phyloP scores from a whole-genome alignment of 2,329 filamentous ascomycete species.

The Myriosclerotinia scirpicola region DNA sequence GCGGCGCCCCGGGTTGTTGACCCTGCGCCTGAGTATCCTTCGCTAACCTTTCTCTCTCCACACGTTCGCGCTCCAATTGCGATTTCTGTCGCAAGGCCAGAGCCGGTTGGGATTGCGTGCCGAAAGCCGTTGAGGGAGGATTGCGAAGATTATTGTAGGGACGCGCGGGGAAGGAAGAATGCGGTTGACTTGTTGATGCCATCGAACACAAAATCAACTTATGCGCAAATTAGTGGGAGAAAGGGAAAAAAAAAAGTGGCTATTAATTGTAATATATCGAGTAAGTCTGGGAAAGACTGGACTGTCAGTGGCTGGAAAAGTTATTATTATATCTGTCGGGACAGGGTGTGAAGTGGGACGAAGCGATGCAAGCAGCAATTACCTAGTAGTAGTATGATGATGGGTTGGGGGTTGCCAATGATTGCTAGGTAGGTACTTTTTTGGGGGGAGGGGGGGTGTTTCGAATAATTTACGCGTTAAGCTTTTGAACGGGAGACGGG shows the following conservation, averaged over 20 bases:
- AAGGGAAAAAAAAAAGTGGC: conserved; percentile 13
- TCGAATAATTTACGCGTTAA: conserved; percentile 17
- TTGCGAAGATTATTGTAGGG: conserved; percentile 42
- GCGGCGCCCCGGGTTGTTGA: conserved; percentile 25
- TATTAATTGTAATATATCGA: conserved; percentile 8
- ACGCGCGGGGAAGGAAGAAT: conserved; percentile 53
- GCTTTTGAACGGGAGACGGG: neutral
- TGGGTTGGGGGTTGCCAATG: neutral
- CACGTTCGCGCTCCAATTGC: conserved; percentile 44
- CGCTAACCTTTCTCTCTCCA: conserved; percentile 37
- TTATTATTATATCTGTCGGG: conserved; percentile 16
- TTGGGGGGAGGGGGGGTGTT: no score
- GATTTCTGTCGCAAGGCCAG: conserved; percentile 40
- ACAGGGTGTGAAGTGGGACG: conserved; percentile 18
- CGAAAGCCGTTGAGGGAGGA: conserved; percentile 36
- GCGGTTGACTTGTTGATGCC: conserved; percentile 49
- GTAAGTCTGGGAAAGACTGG: conserved; percentile 11
- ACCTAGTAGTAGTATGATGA: conserved; percentile 1
- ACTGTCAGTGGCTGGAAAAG: conserved; percentile 16
- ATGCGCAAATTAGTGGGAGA: conserved; percentile 14
- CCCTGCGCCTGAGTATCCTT: conserved; percentile 26
- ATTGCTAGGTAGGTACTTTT: neutral
- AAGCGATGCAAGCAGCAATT: neutral
- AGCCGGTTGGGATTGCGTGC: conserved; percentile 41
- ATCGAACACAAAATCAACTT: conserved; percentile 27